phyloP scores from a whole-genome alignment of 768 basidiomycete species.

The Macrolepiota dolichaula region DNA sequence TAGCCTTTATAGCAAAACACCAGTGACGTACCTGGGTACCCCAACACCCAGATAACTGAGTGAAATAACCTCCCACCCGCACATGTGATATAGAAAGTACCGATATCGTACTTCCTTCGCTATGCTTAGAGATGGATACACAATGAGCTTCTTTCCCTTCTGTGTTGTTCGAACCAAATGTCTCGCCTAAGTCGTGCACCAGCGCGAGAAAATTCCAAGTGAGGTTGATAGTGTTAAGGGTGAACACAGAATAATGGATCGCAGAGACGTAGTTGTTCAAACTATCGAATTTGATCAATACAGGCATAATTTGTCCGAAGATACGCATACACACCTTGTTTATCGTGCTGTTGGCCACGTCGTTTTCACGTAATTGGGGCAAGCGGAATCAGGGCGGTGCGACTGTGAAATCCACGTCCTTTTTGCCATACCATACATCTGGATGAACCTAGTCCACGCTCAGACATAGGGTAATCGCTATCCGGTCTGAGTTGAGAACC shows the following conservation, averaged over 20 bases:
- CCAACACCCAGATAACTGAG: slow-evolving; percentile 98
- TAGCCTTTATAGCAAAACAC: neutral
- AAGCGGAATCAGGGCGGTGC: slow-evolving; percentile 90
- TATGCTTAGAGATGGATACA: slow-evolving; percentile 96
- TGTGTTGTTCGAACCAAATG: slow-evolving; percentile 78
- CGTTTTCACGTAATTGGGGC: slow-evolving; percentile 78
- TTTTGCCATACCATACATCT: slow-evolving; percentile 88
- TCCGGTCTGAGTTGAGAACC: slow-evolving; percentile 76
- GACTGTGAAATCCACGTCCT: slow-evolving; percentile 88
- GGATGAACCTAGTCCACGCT: slow-evolving; percentile 75
- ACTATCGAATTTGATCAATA: slow-evolving; percentile 41
- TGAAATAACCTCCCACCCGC: slow-evolving; percentile 86
- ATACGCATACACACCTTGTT: slow-evolving; percentile 50
- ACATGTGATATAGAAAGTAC: slow-evolving; percentile 90
- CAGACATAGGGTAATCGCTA: slow-evolving; percentile 76
- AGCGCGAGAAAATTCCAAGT: slow-evolving; percentile 66
- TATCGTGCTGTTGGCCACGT: slow-evolving; percentile 71
- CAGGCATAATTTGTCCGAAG: slow-evolving; percentile 5
- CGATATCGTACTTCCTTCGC: slow-evolving; percentile 99
- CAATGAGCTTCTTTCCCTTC: slow-evolving; percentile 80
- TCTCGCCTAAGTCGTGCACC: slow-evolving; percentile 53
- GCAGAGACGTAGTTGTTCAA: slow-evolving; percentile 78
- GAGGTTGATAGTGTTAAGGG: slow-evolving; percentile 58
- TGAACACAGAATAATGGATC: slow-evolving; percentile 36
- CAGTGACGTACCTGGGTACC: slow-evolving; percentile 80